phyloP scores from a whole-genome alignment of 331 rosid genomes.

The Cydonia oblonga region DNA sequence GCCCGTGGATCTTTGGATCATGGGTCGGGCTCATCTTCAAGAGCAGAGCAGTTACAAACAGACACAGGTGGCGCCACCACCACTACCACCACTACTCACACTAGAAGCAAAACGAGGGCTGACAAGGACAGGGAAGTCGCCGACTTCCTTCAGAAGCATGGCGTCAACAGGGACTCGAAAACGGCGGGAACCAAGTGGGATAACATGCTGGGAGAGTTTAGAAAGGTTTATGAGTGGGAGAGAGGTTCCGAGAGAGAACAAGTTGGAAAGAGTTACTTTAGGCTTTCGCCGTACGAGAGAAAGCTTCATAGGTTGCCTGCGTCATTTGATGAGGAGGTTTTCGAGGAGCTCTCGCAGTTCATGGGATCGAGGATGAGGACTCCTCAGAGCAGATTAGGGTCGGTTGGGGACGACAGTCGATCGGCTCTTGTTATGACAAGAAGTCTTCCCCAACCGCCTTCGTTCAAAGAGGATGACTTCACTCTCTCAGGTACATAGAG shows the following conservation, averaged over 20 bases:
- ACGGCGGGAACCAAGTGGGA: constrained; percentile 98
- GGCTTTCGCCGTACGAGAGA: constrained; percentile 93
- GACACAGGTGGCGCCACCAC: not conserved
- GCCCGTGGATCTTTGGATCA: not conserved
- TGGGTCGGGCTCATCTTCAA: constrained; percentile 28
- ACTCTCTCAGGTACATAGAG: constrained; percentile 42
- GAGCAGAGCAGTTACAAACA: constrained; percentile 14
- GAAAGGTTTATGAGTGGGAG: constrained; percentile 96
- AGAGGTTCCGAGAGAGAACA: constrained; percentile 82
- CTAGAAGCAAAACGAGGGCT: constrained; percentile 75
- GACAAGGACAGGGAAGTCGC: constrained; percentile 90
- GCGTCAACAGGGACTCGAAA: constrained; percentile 70
- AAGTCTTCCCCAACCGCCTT: constrained; percentile 44
- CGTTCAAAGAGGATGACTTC: constrained; percentile 52
- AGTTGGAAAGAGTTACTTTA: constrained; percentile 79
- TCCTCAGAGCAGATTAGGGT: constrained; percentile 21
- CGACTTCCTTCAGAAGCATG: constrained; percentile 61
- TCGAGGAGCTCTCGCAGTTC: constrained; percentile 83
- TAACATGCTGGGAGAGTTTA: constrained; percentile 90
- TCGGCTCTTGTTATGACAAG: constrained; percentile 12
- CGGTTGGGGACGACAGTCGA: not conserved
- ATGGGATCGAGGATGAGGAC: constrained; percentile 83
- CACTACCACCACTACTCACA: constrained; percentile 5
- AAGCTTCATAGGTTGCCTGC: constrained; percentile 88
- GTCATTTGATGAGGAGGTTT: constrained; percentile 93